These are phyloP conservation scores for Monascus purpureus DNA, from an alignment of 495 filamentous ascomycete species.

Conservation along the genomic window DNA sequence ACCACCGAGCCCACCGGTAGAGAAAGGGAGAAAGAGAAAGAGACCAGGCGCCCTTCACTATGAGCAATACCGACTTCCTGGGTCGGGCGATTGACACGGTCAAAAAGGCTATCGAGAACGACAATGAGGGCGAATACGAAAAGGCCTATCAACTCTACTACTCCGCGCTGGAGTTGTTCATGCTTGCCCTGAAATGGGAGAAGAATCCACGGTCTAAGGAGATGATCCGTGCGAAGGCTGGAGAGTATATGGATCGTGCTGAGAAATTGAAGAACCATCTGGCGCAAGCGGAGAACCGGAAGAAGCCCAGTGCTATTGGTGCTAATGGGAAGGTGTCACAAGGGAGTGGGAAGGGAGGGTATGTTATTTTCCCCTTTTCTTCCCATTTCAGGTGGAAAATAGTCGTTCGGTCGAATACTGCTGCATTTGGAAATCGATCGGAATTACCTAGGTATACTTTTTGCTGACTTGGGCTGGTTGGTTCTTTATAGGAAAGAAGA, in stretches of 20 bases:
- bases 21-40: not conserved
- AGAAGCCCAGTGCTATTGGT: conserved; percentile 70
- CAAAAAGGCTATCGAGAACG: conserved; percentile 91
- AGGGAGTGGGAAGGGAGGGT: conserved; percentile 53
- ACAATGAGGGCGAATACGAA: conserved; percentile 92
- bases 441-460: not conserved
- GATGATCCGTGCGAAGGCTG: conserved; percentile 85
- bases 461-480: conserved; percentile 1
- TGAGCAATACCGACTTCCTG: conserved; percentile 97
- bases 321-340: conserved; percentile 66
- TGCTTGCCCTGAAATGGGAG: conserved; percentile 96
- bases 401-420: too few relatives aligned
- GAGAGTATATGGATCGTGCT: conserved; percentile 94
- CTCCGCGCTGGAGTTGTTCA: conserved; percentile 83
- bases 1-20: not conserved
- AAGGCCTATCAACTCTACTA: conserved; percentile 94
- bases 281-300: conserved; percentile 55
- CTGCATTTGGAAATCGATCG: too few relatives aligned
- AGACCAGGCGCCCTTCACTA: conserved; percentile 21
- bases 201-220: conserved; percentile 94
- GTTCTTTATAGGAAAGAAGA: conserved; percentile 34
- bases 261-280: conserved; percentile 94
- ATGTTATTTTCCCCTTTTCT: conserved; percentile 13
- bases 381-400: too few relatives aligned
- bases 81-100: conserved; percentile 90